phyloP scores from a whole-genome alignment of 768 basidiomycete species.

The Termitomyces sp. region DNA sequence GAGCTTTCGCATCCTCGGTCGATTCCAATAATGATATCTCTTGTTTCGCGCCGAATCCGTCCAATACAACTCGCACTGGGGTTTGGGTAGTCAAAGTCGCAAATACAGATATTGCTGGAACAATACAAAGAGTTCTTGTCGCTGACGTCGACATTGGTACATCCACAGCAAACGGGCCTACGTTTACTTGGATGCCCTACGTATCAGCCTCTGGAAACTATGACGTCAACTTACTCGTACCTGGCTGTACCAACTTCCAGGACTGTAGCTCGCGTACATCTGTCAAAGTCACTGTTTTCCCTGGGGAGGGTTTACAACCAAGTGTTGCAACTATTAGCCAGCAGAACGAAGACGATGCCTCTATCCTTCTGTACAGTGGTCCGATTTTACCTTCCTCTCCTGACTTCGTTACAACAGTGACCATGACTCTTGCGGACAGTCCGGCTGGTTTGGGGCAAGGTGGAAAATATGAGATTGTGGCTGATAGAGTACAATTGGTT shows the following conservation, averaged over 20 bases:
- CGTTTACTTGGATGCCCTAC: conserved; percentile 86
- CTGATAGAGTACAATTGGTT: conserved; percentile 77
- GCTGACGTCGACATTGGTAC: conserved; percentile 64
- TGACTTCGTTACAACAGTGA: conserved; percentile 67
- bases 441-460: conserved; percentile 59
- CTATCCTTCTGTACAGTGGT: conserved; percentile 69
- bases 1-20: conserved; percentile 81
- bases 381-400: conserved; percentile 72
- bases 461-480: conserved; percentile 77
- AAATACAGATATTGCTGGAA: conserved; percentile 74
- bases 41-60: conserved; percentile 74
- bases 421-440: conserved; percentile 62
- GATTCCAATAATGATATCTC: conserved; percentile 52
- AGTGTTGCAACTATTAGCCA: conserved; percentile 71
- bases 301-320: conserved; percentile 60
- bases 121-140: conserved; percentile 68
- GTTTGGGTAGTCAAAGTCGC: conserved; percentile 61
- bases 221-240: conserved; percentile 76
- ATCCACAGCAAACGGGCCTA: conserved; percentile 55
- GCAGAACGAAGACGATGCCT: conserved; percentile 57
- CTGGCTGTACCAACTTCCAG: conserved; percentile 77
- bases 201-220: conserved; percentile 89
- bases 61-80: conserved; percentile 63
- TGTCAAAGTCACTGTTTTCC: conserved; percentile 80
- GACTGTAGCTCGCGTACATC: conserved; percentile 79